Conservation (phyloP, 2,329 filamentous ascomycete species). For the Eurotiales sp. region DNA sequence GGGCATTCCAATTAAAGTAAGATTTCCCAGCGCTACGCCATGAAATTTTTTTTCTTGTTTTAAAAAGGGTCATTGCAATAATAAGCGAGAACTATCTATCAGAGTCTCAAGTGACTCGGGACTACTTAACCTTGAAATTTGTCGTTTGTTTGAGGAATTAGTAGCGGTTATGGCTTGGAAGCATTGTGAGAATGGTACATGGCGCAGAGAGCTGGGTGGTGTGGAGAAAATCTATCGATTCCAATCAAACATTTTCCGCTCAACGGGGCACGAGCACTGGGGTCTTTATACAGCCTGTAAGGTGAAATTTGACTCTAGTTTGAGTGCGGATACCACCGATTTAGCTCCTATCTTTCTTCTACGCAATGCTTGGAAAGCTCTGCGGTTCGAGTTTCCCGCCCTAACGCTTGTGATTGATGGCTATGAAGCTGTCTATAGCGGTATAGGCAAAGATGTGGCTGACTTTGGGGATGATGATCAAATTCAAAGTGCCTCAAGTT, state of each 20-base stretch:
- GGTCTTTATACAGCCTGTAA: constrained; percentile 12
- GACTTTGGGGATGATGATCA: not conserved
- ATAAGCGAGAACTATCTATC: too few species aligned
- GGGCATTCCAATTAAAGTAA: not conserved
- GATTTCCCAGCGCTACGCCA: not conserved
- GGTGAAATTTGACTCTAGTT: constrained; percentile 1
- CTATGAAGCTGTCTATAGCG: constrained; percentile 11
- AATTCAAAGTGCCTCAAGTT: not conserved
- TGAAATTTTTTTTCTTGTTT: not conserved
- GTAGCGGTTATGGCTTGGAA: constrained; percentile 1
- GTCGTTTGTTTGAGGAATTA: not conserved
- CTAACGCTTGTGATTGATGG: constrained; percentile 12
- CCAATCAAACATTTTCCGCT: constrained; percentile 7
- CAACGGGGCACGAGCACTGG: constrained; percentile 13
- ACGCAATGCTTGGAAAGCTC: constrained; percentile 16
- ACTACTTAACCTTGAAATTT: too few species aligned
- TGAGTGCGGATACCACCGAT: not conserved
- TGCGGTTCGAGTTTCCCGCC: constrained; percentile 14
- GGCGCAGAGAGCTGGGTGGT: constrained; percentile 25
- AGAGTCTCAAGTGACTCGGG: too few species aligned
- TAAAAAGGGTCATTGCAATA: not conserved
- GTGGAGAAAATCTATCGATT: constrained; percentile 13
- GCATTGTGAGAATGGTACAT: not conserved
- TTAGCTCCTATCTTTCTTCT: not conserved
- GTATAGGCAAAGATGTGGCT: not conserved